Evolutionary conservation across 352 stramenopile species (phyloP), one percentile per base, ranked within the genome.

Genomic region (Phytophthora constricta): DNA sequence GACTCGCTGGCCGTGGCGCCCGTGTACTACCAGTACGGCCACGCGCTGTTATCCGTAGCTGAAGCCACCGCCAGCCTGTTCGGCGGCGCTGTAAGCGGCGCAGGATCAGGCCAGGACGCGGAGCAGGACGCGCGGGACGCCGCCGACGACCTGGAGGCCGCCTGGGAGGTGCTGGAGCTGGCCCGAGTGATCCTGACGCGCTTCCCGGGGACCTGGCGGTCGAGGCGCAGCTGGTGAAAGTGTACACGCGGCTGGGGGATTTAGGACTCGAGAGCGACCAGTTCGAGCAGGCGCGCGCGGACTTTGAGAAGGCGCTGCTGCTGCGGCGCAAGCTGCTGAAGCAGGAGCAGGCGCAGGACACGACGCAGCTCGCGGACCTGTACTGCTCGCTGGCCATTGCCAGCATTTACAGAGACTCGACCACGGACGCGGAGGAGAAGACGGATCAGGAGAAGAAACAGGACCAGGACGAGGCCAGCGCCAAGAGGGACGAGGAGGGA

Each of bases 121-220:
- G 85, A 93, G 28, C 69, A 92, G 47, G 81, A 93, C 47, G 78
- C 82, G 1, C 68, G 70, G 11, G 72, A 86, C 28, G 75, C 69
- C 11, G 75, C 75, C 1, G 87, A 94, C 58, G 88, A 96, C 61
- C 73, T 96, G 45, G 84, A 96, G 48, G 74, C 91, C 10, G 88
- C 88, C 25, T 96, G 88, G 88, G 86, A 96, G 69, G 91, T 95
- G 79, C 82, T 96, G 42, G 88, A 96, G 53, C 62, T 95, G 11
- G 85, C 88, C 27, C 85, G 88, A 20, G 85, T 96, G 53, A 89
- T 96, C 56, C 92, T 93, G 65, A 77, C 84, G 61, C 82, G 86
- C 89, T 84, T 57, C 75, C 82, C 8, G 84, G 86, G 19, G 87
- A 94, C 23, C 33, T 83, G 28, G 79, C 77, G 17, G 80, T 95